Conservation (phyloP, 176 grass and related monocot genomes). For the Rhynchospora pubera region DNA sequence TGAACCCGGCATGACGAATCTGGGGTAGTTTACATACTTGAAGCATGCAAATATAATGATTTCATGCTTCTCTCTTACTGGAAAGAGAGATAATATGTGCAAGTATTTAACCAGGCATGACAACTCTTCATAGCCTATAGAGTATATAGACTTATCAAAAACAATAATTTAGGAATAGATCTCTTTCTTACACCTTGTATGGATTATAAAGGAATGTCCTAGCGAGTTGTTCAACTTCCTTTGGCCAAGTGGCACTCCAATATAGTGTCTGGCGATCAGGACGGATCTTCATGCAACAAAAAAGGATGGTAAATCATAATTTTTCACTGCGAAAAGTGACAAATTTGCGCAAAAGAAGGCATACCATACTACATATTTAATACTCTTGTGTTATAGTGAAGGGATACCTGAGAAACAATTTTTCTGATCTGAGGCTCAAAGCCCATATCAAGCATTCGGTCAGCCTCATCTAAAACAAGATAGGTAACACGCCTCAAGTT, state of each 20-base stretch:
- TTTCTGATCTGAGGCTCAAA: constrained; percentile 99
- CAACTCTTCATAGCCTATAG: not conserved
- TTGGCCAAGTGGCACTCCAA: constrained; percentile 99
- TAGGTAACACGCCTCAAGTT: constrained; percentile 92
- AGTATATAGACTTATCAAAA: not conserved
- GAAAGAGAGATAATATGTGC: not conserved
- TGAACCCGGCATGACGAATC: not conserved
- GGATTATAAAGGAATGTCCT: constrained; percentile 87
- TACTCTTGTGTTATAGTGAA: not conserved
- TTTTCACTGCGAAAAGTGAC: constrained; percentile 8
- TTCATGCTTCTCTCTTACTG: no score
- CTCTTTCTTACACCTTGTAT: constrained; percentile 58
- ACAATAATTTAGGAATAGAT: constrained; percentile 8
- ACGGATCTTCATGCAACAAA: constrained; percentile 62
- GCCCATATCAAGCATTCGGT: constrained; percentile 97
- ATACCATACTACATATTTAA: no score
- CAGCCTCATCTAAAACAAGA: constrained; percentile 97
- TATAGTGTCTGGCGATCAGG: constrained; percentile 95
- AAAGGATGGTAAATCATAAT: constrained; percentile 11
- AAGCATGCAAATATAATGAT: not conserved
- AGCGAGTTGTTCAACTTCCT: constrained; percentile 93
- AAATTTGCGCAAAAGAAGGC: not conserved
- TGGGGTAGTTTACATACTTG: not conserved
- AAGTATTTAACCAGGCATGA: not conserved
- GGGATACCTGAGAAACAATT: constrained; percentile 84